Percentiles rank a stretch among this genome's conserved stretches.
phyloP scores from a whole-genome alignment of 75 land plant species.

The Pinus taeda region DNA sequence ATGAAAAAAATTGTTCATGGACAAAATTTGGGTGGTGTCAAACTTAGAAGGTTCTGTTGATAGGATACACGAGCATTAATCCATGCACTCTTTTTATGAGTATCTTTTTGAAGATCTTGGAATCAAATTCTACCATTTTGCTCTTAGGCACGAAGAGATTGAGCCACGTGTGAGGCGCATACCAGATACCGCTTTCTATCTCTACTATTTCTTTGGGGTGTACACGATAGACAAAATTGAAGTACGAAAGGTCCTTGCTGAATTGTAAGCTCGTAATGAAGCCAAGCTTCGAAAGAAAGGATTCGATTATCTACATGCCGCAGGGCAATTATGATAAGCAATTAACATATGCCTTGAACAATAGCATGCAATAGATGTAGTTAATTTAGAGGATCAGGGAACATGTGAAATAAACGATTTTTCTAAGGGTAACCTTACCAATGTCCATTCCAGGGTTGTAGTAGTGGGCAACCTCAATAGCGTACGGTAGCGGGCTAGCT shows the following conservation, averaged over 20 bases:
- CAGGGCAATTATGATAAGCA: background rate
- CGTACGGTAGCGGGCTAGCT: conserved; percentile 72
- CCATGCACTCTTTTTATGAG: background rate
- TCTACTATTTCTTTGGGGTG: background rate
- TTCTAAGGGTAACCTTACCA: background rate
- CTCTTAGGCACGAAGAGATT: conserved; percentile 17
- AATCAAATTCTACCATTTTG: conserved; percentile 9
- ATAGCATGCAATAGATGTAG: too few relatives aligned
- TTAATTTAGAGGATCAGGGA: too few relatives aligned
- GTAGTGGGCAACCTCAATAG: conserved; percentile 65
- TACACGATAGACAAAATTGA: conserved; percentile 15
- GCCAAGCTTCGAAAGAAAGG: background rate
- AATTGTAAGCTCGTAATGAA: conserved; percentile 2
- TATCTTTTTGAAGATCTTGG: background rate
- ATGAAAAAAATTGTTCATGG: too few relatives aligned
- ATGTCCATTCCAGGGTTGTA: conserved; percentile 15
- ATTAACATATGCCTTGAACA: too few relatives aligned
- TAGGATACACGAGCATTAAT: too few relatives aligned
- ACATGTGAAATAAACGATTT: too few relatives aligned
- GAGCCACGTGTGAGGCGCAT: conserved; percentile 19
- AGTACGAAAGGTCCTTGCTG: conserved; percentile 5
- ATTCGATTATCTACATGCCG: background rate
- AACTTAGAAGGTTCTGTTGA: too few relatives aligned
- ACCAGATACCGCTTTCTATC: conserved; percentile 9
- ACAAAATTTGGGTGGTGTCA: too few relatives aligned